Evolutionary conservation across 768 basidiomycete genomes (phyloP).

Genomic region (Russula sp.): DNA sequence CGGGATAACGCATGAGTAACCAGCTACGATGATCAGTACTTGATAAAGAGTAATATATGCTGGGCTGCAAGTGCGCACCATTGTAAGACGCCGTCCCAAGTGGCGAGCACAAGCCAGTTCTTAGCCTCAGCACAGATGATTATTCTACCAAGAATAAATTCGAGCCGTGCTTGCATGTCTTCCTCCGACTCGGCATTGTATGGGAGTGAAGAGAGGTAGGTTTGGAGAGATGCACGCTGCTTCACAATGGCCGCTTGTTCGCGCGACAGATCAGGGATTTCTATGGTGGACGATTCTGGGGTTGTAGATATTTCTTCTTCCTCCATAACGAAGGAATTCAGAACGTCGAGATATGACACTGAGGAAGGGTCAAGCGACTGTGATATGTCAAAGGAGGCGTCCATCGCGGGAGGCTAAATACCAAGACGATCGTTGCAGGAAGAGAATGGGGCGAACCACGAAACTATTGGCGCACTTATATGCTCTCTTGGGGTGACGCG

Average conservation of each 20-base stretch:
- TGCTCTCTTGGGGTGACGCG: slow-evolving; percentile 28
- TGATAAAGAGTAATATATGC: not conserved
- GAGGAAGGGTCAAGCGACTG: slow-evolving; percentile 14
- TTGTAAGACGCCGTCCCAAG: slow-evolving; percentile 79
- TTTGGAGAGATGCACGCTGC: slow-evolving; percentile 58
- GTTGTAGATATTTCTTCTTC: slow-evolving; percentile 48
- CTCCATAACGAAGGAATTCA: slow-evolving; percentile 44
- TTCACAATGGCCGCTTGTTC: slow-evolving; percentile 46
- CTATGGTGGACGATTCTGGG: slow-evolving; percentile 43
- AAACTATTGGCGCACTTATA: slow-evolving; percentile 17
- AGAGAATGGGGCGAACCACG: slow-evolving; percentile 30
- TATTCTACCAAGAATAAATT: slow-evolving; percentile 66
- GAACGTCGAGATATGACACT: slow-evolving; percentile 20
- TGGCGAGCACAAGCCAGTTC: slow-evolving; percentile 70
- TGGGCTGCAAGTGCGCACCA: slow-evolving; percentile 46
- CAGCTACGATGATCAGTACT: slow-evolving; percentile 47
- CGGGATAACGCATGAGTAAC: slow-evolving; percentile 78
- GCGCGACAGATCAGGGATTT: slow-evolving; percentile 34
- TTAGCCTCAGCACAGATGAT: slow-evolving; percentile 66
- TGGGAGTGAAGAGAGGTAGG: slow-evolving; percentile 65
- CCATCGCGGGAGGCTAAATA: slow-evolving; percentile 25
- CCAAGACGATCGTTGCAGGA: slow-evolving; percentile 19
- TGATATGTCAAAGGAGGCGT: slow-evolving; percentile 16
- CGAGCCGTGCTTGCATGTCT: slow-evolving; percentile 68
- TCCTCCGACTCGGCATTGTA: slow-evolving; percentile 70